A percentile compares a stretch with the other conserved stretches of the same genome.
Evolutionary conservation across 202 grass and related monocot genomes (phyloP).

Genomic region (Brachypodium distachyon): DNA sequence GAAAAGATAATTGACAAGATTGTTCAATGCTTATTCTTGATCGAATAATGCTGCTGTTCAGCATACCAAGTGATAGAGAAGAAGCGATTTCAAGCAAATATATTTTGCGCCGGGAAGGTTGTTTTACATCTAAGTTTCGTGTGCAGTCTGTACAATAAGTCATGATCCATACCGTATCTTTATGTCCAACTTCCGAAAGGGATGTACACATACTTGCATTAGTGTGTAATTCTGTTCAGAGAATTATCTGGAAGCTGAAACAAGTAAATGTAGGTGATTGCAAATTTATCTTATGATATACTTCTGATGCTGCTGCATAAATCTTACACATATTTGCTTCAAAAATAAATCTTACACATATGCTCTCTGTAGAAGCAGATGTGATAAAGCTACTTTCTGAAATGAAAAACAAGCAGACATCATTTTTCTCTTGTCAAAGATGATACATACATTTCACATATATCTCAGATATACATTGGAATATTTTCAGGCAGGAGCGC

Average conservation of each 20-base stretch:
- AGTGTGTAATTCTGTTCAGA: background rate
- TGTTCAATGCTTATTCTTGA: background rate
- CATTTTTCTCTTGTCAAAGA: background rate
- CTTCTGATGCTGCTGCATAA: background rate
- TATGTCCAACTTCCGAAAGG: conserved; percentile 1
- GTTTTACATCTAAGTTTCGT: background rate
- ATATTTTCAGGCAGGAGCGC: background rate
- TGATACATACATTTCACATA: background rate
- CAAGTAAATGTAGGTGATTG: background rate
- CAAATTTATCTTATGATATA: background rate
- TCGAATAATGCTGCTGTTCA: background rate
- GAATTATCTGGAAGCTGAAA: background rate
- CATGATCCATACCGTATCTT: background rate
- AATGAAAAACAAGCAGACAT: background rate
- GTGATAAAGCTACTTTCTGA: background rate
- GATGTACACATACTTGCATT: conserved; percentile 6
- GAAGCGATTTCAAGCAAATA: background rate
- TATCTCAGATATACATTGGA: background rate
- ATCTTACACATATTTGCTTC: too few relatives aligned
- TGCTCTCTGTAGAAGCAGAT: background rate
- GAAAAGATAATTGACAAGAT: background rate
- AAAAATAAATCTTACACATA: too few relatives aligned
- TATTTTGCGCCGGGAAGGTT: background rate
- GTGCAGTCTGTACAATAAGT: background rate
- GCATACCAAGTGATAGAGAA: background rate